Evolutionary conservation across 805 yeast genomes (phyloP), one percentile per base, ranked within the genome.

Genomic region (Candida endomychidarum): DNA sequence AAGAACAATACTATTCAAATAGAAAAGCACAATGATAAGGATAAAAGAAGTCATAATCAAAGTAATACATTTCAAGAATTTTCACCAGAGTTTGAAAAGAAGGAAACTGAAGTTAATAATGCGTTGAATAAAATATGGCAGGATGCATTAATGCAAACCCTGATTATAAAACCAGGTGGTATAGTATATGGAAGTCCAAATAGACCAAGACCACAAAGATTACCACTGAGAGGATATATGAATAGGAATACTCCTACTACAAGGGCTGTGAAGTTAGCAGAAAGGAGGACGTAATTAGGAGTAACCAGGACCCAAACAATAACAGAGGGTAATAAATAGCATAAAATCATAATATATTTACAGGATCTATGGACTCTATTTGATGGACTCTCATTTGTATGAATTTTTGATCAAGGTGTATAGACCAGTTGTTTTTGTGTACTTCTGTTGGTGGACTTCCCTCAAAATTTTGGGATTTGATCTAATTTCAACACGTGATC

Each of bases 91-190:
- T 65, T 51, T 45, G 55, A 59, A 25, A 65, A 65, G 28, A 52
- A 54, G 37, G 65, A 64, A 35, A 53, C 51, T 23, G 69, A 64
- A 34, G 49, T 58, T 12, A 42, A 40, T 12, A 34, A 41, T 12
- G 46, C 48, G 12, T 42, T 70, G 39, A 60, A 58, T 37, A 53
- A 53, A 38, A 39, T 68, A 23, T 70, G 75, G 75, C 72, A 63
- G 41, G 71, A 66, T 5, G 73, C 73, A 3, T 50, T 61, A 33
- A 43, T 60, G 11, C 46, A 50, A 17, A 44, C 56, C 2, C 50
- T 47, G 40, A 46, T 54, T 17, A 15, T 41, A 3, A 38, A 34
- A 19, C 36, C 25, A 24, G 42, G 34, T 16, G 10, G 22, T 6
- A 8, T 20, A 35, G n/a, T 21, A 33, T 24, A 31, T 31, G 37